Base-by-base conservation (phyloP, 2,329 filamentous ascomycete species). In the Diaporthe aspalathi region DNA sequence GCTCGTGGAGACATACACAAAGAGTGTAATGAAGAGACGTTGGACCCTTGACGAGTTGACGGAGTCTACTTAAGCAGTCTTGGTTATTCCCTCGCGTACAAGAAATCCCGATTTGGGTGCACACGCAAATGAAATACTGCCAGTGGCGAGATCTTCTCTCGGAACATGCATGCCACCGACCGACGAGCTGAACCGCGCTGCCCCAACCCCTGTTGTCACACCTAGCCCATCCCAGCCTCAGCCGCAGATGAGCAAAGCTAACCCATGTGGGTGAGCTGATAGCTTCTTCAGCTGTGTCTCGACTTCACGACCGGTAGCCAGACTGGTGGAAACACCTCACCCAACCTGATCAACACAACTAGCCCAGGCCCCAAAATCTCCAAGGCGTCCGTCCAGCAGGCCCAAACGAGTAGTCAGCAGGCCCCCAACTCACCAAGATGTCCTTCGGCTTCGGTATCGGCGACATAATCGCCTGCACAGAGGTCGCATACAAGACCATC, bases 391-490 rank as follows among this genome's bases (percentile, higher is more conserved):
- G n/a, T 49, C 7, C 20, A n/a, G n/a, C 20, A 22, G 2, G 7
- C 38, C 6, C 1, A 20, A 32, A n/a, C 5, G 6, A 65, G 45
- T 20, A 29, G 17, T 20, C 17, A 6, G 11, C 43, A 35, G 2
- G 27, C 12, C 16, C 17, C n/a, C 8, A 9, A 6, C 8, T 16
- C 3, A 20, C 2, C 2, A 17, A 16, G 24, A 63, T 63, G 60
- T 63, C 60, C 2, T 63, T 63, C 27, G 60, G 60, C 60, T 63
- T 63, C 43, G 60, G 60, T 4, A 35, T 63, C 43, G 60, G 60
- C 60, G 60, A 63, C 11, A 63, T 63, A 49, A 27, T 63, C 43
- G 57, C 57, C 27, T 63, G 57, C 27, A 22, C 38, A 14, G 57
- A 63, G 57, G 43, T 63, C 2, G 57, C 57, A 47, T 45, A 24